Conservation (phyloP, 768 basidiomycete genomes). For the Wakefieldia striispora region DNA sequence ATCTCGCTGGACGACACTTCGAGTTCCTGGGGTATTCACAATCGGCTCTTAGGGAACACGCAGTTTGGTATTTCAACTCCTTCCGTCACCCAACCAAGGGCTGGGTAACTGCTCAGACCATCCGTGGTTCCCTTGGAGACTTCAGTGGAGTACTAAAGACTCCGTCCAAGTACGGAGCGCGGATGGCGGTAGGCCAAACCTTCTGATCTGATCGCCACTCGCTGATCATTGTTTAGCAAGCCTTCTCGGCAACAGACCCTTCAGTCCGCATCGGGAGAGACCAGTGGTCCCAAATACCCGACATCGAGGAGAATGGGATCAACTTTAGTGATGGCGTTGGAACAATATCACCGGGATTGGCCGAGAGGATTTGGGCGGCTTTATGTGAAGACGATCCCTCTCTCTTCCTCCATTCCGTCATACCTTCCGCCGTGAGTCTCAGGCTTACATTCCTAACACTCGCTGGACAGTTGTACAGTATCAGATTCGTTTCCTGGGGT, state of each 20-base stretch:
- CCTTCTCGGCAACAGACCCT: slow-evolving; percentile 79
- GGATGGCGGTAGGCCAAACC: slow-evolving; percentile 47
- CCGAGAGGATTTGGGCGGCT: slow-evolving; percentile 55
- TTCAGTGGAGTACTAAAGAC: slow-evolving; percentile 54
- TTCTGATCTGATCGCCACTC: not conserved
- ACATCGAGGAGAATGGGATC: slow-evolving; percentile 46
- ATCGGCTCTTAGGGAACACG: slow-evolving; percentile 74
- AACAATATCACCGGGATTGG: slow-evolving; percentile 64
- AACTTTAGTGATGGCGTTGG: slow-evolving; percentile 79
- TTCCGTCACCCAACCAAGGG: slow-evolving; percentile 50
- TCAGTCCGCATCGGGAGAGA: slow-evolving; percentile 53
- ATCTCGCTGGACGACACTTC: slow-evolving; percentile 67
- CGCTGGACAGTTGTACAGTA: slow-evolving; percentile 39
- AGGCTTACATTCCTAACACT: not conserved
- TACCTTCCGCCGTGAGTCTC: slow-evolving; percentile 62
- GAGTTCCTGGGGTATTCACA: slow-evolving; percentile 82
- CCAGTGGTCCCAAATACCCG: slow-evolving; percentile 65
- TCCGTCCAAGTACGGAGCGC: slow-evolving; percentile 82
- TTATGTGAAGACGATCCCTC: slow-evolving; percentile 45
- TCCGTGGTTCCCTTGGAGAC: slow-evolving; percentile 65
- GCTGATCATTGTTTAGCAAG: slow-evolving; percentile 43
- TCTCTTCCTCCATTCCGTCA: slow-evolving; percentile 32
- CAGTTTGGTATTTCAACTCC: slow-evolving; percentile 77
- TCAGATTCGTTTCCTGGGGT: slow-evolving; percentile 82
- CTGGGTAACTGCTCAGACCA: slow-evolving; percentile 50